These are phyloP conservation scores for Vanrija sp. DNA, from an alignment of 1,284 basidiomycete species.

Conservation along the genomic window DNA sequence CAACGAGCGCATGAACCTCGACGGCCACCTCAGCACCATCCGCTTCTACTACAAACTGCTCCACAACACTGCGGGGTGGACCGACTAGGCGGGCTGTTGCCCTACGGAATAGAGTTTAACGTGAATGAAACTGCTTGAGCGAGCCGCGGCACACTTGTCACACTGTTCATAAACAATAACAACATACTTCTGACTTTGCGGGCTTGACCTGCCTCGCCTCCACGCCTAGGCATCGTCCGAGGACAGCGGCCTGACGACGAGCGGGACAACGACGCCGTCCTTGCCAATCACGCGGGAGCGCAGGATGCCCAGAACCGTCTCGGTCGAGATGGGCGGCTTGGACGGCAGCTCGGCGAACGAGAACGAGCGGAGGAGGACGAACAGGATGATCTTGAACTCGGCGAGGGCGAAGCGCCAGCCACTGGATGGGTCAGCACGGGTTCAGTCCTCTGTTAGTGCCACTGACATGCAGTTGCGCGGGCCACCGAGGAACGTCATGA, in stretches of 20 bases:
- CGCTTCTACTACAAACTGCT: constrained; percentile 53
- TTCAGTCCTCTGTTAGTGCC: no score
- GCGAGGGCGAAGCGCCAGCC: constrained; percentile 65
- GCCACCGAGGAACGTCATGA: constrained; percentile 64
- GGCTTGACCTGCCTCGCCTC: no score
- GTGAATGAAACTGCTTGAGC: neutral
- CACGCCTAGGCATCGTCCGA: no score
- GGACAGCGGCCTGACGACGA: no score
- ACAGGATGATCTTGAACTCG: constrained; percentile 61
- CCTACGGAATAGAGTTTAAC: no score
- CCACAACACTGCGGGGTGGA: constrained; percentile 50
- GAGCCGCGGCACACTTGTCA: no score
- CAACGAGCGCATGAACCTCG: constrained; percentile 49
- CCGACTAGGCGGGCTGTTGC: constrained; percentile 3
- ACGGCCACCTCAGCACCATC: constrained; percentile 50
- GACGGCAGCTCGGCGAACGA: constrained; percentile 54
- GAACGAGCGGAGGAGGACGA: constrained; percentile 57
- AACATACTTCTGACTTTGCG: no score
- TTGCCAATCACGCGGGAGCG: no score
- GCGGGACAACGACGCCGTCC: no score
- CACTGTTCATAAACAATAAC: no score
- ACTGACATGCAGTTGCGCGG: constrained; percentile 60
- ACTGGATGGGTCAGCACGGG: constrained; percentile 6
- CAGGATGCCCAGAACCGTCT: constrained; percentile 1
- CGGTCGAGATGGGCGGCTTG: constrained; percentile 33